phyloP scores from a whole-genome alignment of 1,284 basidiomycete species.

The Ganoderma multipileum region DNA sequence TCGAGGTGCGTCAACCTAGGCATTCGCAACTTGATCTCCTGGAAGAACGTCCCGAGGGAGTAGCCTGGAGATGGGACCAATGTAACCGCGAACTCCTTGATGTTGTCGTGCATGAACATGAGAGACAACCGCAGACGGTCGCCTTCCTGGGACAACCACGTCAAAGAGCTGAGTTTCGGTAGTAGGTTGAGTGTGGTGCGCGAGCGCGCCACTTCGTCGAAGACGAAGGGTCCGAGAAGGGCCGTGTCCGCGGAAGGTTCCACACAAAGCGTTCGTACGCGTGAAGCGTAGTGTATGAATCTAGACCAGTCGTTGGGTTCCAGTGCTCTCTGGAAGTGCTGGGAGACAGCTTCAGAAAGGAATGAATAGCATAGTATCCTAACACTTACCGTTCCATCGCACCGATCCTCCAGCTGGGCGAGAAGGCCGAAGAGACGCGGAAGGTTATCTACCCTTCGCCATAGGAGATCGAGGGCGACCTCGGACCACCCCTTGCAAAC shows the following conservation, averaged over 20 bases:
- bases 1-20: slow-evolving; percentile 54
- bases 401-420: slow-evolving; percentile 41
- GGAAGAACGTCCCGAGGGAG: slow-evolving; percentile 46
- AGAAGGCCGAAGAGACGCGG: slow-evolving; percentile 54
- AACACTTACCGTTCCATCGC: background rate
- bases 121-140: slow-evolving; percentile 44
- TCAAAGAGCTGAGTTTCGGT: slow-evolving; percentile 40
- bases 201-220: slow-evolving; percentile 63
- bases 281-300: slow-evolving; percentile 59
- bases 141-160: slow-evolving; percentile 15
- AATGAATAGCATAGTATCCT: background rate
- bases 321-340: slow-evolving; percentile 52
- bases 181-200: slow-evolving; percentile 58
- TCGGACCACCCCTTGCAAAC: slow-evolving; percentile 42
- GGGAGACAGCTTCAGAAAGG: background rate
- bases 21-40: slow-evolving; percentile 59
- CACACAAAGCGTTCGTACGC: slow-evolving; percentile 50
- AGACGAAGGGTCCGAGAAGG: slow-evolving; percentile 36
- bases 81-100: slow-evolving; percentile 42
- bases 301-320: slow-evolving; percentile 61
- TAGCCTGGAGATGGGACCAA: slow-evolving; percentile 36
- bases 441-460: slow-evolving; percentile 43
- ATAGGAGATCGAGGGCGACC: slow-evolving; percentile 38
- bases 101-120: slow-evolving; percentile 52
- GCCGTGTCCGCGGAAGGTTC: slow-evolving; percentile 6